Base-by-base conservation (phyloP, 495 filamentous ascomycete species). In the Hypoxylon intermedium region DNA sequence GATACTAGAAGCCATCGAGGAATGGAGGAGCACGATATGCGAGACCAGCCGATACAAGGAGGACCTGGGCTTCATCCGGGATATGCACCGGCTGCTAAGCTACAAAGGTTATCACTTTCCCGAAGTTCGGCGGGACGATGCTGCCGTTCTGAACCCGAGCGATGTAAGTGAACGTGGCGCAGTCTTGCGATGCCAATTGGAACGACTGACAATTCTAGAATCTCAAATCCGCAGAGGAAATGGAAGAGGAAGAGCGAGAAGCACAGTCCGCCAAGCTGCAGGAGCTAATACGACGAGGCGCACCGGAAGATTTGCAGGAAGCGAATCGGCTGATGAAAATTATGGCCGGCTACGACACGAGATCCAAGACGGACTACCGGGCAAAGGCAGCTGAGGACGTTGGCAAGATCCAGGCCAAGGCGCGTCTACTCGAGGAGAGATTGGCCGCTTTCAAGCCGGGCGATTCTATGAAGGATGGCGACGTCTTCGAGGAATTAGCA, bases 11-110 rank as follows among this genome's bases (percentile, higher is more conserved):
- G 88, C 91, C 60, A 97, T 98, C 67, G 94, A 98, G 76, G 94
- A 98, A 85, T 98, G 94, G 94, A 82, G 95, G 70, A 86, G 89
- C 70, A 98, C 95, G 20, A 97, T 98, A 78, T 98, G 94, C 79
- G 89, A 96, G 77, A 98, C 93, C 26, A 96, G 91, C 65, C 83
- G 92, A 53, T 96, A 98, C 78, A 96, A 93, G 78, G 94, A 97
- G 68, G 94, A 98, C 72, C 73, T 98, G 55, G 94, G 94, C 3
- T 94, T 92, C 72, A 97, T 98, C 67, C 79, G 94, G 72, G 94
- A 98, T 76, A 98, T 98, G 94, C 94, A 98, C 77, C 85, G 94
- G 36, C 75, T 98, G 44, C 77, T 98, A 58, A 92, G 91, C 62
- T 97, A 95, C 77, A 98, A 98, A 77, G 95, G 94, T 12, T 98